Evolutionary conservation across 2,329 filamentous ascomycete genomes (phyloP), one percentile per base, ranked within the genome.

Genomic region (Sporothrix sp.): DNA sequence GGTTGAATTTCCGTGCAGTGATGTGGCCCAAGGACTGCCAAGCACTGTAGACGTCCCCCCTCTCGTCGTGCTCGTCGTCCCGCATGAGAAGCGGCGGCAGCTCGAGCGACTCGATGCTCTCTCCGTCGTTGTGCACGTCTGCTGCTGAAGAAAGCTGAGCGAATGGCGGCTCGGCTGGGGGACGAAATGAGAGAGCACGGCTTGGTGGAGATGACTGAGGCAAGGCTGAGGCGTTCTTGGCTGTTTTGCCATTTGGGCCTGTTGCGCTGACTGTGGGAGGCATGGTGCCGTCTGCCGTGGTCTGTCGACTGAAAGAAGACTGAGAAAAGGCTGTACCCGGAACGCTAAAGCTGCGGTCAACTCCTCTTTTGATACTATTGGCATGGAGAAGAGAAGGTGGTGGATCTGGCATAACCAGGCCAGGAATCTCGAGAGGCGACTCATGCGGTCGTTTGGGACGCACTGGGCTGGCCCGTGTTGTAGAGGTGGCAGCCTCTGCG

Each of bases 381-480:
- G 33, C 7, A n/a, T n/a, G 16, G 10, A 43, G 38, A 3, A 37
- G 10, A 9, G 42, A 39, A 54, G 30, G 52, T 35, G 56, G 57
- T 18, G 36, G 52, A 20, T 58, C 62, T 3, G 62, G 63, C 20
- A 57, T 61, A 11, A 63, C 50, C 9, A 63, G 57, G 23, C 65
- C 65, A 0, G 67, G 65, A 6, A 69, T 67, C 54, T 67, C 64
- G 4, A 69, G 59, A 3, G 62, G 61, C 3, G 54, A 51, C 18
- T 68, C 65, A 42, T 68, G 65, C 1, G 66, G 65, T 1, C 67
- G 61, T 1, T 63, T 61, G 2, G 68, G 65, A 0, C 66, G 63
- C 2, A 57, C 57, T 0, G 69, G 67, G 2, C 65, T 66, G 2
- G 58, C 18, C 33, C 3, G 58, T 13, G 13, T 14, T 18, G 20